phyloP scores from a whole-genome alignment of 2,329 filamentous ascomycete genomes.

The Colletotrichum tamarilloi region DNA sequence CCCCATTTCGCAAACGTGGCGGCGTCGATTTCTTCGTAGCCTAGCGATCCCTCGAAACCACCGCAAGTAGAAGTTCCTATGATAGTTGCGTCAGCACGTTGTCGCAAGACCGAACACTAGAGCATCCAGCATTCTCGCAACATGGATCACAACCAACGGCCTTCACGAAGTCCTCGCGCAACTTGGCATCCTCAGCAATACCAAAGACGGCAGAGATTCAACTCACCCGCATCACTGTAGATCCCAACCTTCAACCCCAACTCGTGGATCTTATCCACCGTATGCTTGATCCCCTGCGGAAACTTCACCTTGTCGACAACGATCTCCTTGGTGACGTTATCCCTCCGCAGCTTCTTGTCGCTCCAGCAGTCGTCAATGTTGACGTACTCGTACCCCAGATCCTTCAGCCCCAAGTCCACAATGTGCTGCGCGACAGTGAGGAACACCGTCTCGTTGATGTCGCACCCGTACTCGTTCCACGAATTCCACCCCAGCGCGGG shows the following conservation, averaged over 20 bases:
- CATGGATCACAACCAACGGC: neutral
- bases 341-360: slow-evolving; percentile 50
- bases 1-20: slow-evolving; percentile 68
- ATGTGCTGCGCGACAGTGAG: slow-evolving; percentile 58
- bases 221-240: slow-evolving; percentile 65
- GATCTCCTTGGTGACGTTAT: slow-evolving; percentile 55
- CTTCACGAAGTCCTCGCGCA: neutral
- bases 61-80: slow-evolving; percentile 58
- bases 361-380: slow-evolving; percentile 74
- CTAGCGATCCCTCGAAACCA: slow-evolving; percentile 66
- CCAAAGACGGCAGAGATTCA: neutral
- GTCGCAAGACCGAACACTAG: neutral
- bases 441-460: slow-evolving; percentile 62
- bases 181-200: neutral
- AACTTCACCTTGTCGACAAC: slow-evolving; percentile 62
- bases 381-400: slow-evolving; percentile 67
- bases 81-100: neutral
- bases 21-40: slow-evolving; percentile 68
- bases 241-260: slow-evolving; percentile 72
- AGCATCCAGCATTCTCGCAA: neutral
- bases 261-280: slow-evolving; percentile 64
- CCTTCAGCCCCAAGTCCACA: slow-evolving; percentile 60
- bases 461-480: slow-evolving; percentile 64
- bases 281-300: slow-evolving; percentile 66
- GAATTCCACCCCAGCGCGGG: slow-evolving; percentile 61